Evolutionary conservation across 2,329 filamentous ascomycete genomes (phyloP), one percentile per base, ranked within the genome.

Genomic region (Trichoderma sp.): DNA sequence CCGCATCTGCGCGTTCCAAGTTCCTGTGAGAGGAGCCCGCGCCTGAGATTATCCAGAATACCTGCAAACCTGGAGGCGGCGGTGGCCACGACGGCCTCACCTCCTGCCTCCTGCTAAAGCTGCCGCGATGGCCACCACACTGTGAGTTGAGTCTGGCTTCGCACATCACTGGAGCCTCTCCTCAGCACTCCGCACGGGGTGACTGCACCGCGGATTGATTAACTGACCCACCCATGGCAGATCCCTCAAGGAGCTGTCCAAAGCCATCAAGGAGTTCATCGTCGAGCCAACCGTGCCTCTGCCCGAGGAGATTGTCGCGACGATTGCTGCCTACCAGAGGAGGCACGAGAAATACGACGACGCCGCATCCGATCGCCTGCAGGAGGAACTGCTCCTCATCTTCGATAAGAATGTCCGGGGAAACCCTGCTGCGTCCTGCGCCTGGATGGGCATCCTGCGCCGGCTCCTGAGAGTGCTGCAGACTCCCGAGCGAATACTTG

Each of bases 281-380:
- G 69, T 75, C 69, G 79, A 83, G n/a, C 84, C 86, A 21, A 79
- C 75, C 34, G 78, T 88, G 24, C 91, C 91, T 10, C 85, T 94
- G 1, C 90, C 92, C 58, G 84, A 90, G 72, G 87, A 90, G 68
- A 81, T 93, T 64, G 78, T 84, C 72, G 80, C 84, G 51, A 82
- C 87, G 64, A 89, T 94, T 71, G 84, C 89, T 67, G 82, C 82
- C 69, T 95, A 93, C 79, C 83, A 93, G 60, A 86, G 89, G 56
- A 89, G 88, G 74, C 88, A 92, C 76, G 82, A 86, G 68, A 86
- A 86, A 73, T 85, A 87, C 71, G 91, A 94, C 74, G 90, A 93
- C 63, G 80, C 84, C 68, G 84, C 88, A 51, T 85, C 88, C n/a
- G 90, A 92, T 72, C 88, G 89, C 68, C 83, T 94, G 61, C 89